A percentile compares a stretch with the other conserved stretches of the same genome.
Conservation (phyloP, 805 yeast species). For the Pichia ethanolica region DNA sequence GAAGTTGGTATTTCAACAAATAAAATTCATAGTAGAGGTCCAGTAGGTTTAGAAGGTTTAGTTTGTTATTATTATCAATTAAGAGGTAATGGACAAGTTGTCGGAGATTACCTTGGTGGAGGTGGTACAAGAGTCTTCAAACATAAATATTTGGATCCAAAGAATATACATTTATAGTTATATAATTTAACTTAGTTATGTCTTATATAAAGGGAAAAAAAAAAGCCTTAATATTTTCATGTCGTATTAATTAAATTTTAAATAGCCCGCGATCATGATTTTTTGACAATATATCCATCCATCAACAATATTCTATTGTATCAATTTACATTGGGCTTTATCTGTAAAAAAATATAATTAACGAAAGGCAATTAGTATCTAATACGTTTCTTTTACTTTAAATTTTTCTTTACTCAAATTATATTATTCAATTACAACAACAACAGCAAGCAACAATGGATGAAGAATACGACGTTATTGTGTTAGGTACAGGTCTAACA, state of each 20-base stretch:
- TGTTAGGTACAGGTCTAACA: slow-evolving; percentile 88
- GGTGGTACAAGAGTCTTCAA: slow-evolving; percentile 78
- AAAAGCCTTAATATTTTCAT: too few relatives aligned
- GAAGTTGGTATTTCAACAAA: slow-evolving; percentile 97
- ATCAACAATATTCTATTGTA: too few relatives aligned
- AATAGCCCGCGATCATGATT: too few relatives aligned
- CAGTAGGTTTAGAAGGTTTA: slow-evolving; percentile 95
- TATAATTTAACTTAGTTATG: too few relatives aligned
- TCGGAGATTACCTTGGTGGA: slow-evolving; percentile 84
- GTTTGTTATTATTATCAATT: slow-evolving; percentile 93
- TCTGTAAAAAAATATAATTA: too few relatives aligned
- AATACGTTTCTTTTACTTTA: neutral
- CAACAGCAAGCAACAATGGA: slow-evolving; percentile 56
- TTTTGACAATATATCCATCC: too few relatives aligned
- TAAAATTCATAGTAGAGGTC: slow-evolving; percentile 97
- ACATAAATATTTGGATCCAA: slow-evolving; percentile 54
- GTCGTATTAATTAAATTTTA: too few relatives aligned
- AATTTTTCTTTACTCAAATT: neutral
- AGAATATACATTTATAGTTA: slow-evolving; percentile 15
- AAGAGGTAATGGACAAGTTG: slow-evolving; percentile 89
- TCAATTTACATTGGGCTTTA: too few relatives aligned
- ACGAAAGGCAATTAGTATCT: too few relatives aligned
- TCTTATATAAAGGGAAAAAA: too few relatives aligned
- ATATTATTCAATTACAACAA: too few relatives aligned
- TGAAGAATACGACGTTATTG: slow-evolving; percentile 94